A percentile compares a stretch with the other conserved stretches of the same genome.
These are phyloP conservation scores for Solanum bulbocastanum DNA, from an alignment of 257 asterid species.

Conservation along the genomic window DNA sequence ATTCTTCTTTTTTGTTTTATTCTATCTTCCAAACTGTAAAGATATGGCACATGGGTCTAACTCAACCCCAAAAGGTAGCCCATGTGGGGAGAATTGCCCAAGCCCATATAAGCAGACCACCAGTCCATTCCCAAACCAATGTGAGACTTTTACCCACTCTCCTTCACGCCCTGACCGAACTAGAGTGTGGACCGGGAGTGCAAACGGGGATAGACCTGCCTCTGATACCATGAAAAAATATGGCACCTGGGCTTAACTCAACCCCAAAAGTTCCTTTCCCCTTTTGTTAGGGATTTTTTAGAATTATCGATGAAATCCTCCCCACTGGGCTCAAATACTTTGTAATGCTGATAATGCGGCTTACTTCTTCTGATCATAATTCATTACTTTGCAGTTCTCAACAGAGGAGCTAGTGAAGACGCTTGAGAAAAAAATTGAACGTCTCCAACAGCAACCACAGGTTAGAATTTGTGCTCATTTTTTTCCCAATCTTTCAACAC, in stretches of 20 bases:
- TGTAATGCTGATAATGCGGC: slow-evolving; percentile 1
- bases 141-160: not conserved
- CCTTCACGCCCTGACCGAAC: not conserved
- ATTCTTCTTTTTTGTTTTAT: not conserved
- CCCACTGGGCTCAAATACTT: not conserved
- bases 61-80: not conserved
- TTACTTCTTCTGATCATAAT: not conserved
- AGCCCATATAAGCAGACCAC: not conserved
- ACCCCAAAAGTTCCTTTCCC: not conserved
- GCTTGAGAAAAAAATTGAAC: not conserved
- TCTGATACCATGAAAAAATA: not conserved
- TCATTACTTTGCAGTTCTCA: not conserved
- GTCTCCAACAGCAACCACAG: not conserved
- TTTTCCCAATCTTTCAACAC: not conserved
- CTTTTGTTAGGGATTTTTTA: not conserved
- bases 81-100: not conserved
- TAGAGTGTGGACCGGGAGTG: not conserved
- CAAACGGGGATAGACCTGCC: not conserved
- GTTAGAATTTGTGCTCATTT: not conserved
- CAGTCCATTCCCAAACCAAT: not conserved
- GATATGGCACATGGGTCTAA: not conserved
- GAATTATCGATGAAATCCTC: not conserved
- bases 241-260: not conserved
- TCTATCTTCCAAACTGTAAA: not conserved
- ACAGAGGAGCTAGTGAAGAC: not conserved